These are phyloP conservation scores for Ophiostoma perfectum DNA, from an alignment of 2,329 filamentous ascomycete species.

Conservation along the genomic window DNA sequence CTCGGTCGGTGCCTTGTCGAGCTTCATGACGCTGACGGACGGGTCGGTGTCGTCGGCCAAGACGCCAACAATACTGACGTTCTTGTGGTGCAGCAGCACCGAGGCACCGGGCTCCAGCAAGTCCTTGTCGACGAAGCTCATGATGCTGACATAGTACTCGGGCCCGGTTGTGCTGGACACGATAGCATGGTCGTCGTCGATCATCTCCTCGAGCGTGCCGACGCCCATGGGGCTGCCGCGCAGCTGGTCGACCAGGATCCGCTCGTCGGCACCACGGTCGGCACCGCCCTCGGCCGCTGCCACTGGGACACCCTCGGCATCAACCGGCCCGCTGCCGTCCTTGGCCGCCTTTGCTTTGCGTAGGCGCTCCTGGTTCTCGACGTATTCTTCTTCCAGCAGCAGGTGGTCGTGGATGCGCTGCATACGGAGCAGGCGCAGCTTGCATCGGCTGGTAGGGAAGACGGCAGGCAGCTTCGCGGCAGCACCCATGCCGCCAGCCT, in stretches of 20 bases:
- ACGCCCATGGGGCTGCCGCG: conserved; percentile 97
- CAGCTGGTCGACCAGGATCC: conserved; percentile 95
- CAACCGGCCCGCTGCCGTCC: conserved; percentile 56
- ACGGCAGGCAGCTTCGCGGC: conserved; percentile 91
- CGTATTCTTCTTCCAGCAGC: conserved; percentile 94
- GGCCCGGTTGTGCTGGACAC: conserved; percentile 95
- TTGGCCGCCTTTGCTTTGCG: conserved; percentile 84
- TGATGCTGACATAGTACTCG: conserved; percentile 99
- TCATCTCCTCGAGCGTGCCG: conserved; percentile 95
- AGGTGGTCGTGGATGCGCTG: conserved; percentile 97
- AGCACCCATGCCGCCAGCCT: conserved; percentile 84
- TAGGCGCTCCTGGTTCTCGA: conserved; percentile 95
- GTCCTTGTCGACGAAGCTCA: conserved; percentile 99
- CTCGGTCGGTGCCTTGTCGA: conserved; percentile 97
- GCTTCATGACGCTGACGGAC: conserved; percentile 96
- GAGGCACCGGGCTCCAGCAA: conserved; percentile 93
- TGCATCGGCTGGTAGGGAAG: conserved; percentile 94
- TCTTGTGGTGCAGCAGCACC: conserved; percentile 94
- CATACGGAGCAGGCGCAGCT: conserved; percentile 94
- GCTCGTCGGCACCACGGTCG: conserved; percentile 90
- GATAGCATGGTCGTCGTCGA: conserved; percentile 98
- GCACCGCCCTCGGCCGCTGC: conserved; percentile 34
- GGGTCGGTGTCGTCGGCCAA: conserved; percentile 95
- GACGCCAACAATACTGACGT: conserved; percentile 94
- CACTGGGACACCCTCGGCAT: conserved; percentile 61